A percentile compares a stretch with the other conserved stretches of the same genome.
Evolutionary conservation across 1,139 yeast genomes (phyloP).

Genomic region (Lodderomyces theae): DNA sequence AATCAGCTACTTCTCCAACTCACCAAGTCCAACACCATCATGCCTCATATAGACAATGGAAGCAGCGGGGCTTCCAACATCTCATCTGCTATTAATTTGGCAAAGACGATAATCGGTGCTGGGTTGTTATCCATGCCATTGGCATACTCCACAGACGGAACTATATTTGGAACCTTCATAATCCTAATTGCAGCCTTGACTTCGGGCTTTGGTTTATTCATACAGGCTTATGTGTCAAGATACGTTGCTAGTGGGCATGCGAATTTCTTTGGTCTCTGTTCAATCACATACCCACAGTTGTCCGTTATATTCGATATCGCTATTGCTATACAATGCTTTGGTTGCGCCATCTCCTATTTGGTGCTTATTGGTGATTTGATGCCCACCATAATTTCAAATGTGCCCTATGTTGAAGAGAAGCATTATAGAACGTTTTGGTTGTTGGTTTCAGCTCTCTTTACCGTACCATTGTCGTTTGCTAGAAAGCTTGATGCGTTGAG

Average conservation of each 20-base stretch:
- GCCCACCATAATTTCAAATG: constrained; percentile 35
- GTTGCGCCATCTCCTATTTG: constrained; percentile 46
- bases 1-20: too few species aligned
- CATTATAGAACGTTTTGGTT: constrained; percentile 38
- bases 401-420: constrained; percentile 22
- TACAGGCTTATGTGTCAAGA: constrained; percentile 73
- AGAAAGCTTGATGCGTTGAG: constrained; percentile 45
- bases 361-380: constrained; percentile 47
- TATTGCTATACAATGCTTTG: constrained; percentile 77
- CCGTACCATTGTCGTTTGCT: constrained; percentile 43
- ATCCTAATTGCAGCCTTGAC: constrained; percentile 72
- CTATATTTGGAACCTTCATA: constrained; percentile 63
- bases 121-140: constrained; percentile 92
- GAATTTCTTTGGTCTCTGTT: constrained; percentile 81
- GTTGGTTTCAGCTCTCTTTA: constrained; percentile 29
- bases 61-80: constrained; percentile 27
- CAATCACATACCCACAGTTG: constrained; percentile 79
- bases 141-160: constrained; percentile 84
- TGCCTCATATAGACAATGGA: constrained; percentile 3
- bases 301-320: constrained; percentile 83
- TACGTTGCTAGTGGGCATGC: constrained; percentile 73
- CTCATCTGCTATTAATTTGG: constrained; percentile 58
- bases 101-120: constrained; percentile 82
- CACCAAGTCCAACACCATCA: background rate
- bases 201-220: constrained; percentile 74